phyloP scores from a whole-genome alignment of 2,329 filamentous ascomycete genomes.

The Proliferodiscus dingleyae region DNA sequence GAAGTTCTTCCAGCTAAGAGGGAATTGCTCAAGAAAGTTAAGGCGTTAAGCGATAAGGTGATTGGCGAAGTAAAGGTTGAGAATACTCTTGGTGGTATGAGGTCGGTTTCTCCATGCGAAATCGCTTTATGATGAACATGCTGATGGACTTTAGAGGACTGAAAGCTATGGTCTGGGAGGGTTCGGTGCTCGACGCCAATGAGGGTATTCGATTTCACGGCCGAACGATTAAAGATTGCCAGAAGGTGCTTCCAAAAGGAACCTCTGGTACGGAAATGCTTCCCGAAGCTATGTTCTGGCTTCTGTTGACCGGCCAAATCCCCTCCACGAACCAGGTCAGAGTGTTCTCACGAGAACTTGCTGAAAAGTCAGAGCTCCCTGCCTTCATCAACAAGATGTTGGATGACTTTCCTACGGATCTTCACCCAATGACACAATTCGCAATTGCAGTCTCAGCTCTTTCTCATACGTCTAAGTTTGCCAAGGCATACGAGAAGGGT shows the following conservation, averaged over 20 bases:
- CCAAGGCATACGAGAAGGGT: slow-evolving; percentile 85
- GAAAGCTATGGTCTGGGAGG: slow-evolving; percentile 98
- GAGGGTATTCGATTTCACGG: slow-evolving; percentile 98
- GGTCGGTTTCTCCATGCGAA: slow-evolving; percentile 37
- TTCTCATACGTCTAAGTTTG: slow-evolving; percentile 91
- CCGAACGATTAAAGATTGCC: slow-evolving; percentile 96
- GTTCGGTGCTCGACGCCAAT: slow-evolving; percentile 91
- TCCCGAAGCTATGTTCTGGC: slow-evolving; percentile 99
- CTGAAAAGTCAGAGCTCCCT: slow-evolving; percentile 79
- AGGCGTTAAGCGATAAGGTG: slow-evolving; percentile 73
- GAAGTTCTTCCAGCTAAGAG: slow-evolving; percentile 86
- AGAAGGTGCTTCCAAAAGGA: slow-evolving; percentile 88
- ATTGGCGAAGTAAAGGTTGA: slow-evolving; percentile 92
- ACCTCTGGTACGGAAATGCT: slow-evolving; percentile 93
- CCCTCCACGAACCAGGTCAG: slow-evolving; percentile 80
- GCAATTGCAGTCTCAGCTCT: slow-evolving; percentile 92
- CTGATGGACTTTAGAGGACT: slow-evolving; percentile 55
- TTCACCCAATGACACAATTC: slow-evolving; percentile 98
- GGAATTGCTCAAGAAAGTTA: slow-evolving; percentile 90
- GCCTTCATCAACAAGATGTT: slow-evolving; percentile 82
- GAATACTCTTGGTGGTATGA: slow-evolving; percentile 94
- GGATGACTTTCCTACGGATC: slow-evolving; percentile 79
- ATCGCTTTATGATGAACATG: neutral
- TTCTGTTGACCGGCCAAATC: slow-evolving; percentile 88
- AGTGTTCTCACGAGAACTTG: slow-evolving; percentile 76